phyloP scores from a whole-genome alignment of 345 rosid genomes.

The Brassica rapa region DNA sequence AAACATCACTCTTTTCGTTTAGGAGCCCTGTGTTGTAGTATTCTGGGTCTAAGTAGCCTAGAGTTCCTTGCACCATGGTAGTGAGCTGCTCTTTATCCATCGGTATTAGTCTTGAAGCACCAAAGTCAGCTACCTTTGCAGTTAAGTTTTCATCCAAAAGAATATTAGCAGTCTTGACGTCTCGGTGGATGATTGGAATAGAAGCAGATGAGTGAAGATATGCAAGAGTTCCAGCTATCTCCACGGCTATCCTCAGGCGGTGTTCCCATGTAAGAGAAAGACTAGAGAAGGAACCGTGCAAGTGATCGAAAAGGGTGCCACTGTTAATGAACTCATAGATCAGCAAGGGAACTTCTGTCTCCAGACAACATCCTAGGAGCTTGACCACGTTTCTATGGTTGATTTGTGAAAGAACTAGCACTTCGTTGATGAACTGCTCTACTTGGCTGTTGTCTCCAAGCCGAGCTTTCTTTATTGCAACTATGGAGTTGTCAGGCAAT shows the following conservation, averaged over 20 bases:
- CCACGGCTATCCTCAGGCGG: conserved; percentile 43
- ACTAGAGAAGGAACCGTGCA: conserved; percentile 21
- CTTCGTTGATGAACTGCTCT: conserved; percentile 47
- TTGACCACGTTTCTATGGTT: conserved; percentile 39
- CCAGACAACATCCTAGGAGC: not conserved
- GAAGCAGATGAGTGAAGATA: conserved; percentile 47
- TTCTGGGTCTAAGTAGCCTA: not conserved
- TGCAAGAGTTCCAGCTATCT: conserved; percentile 41
- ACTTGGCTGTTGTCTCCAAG: conserved; percentile 39
- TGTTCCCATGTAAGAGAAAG: conserved; percentile 34
- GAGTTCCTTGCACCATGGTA: not conserved
- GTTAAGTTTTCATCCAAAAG: conserved; percentile 39
- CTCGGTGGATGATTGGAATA: conserved; percentile 45
- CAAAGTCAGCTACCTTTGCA: conserved; percentile 4
- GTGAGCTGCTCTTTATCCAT: not conserved
- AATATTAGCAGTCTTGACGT: conserved; percentile 47
- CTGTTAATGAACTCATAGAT: not conserved
- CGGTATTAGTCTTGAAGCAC: not conserved
- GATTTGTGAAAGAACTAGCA: conserved; percentile 49
- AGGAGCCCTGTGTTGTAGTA: not conserved
- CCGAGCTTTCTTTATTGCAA: conserved; percentile 43
- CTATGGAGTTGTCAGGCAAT: conserved; percentile 21
- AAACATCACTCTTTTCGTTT: not conserved
- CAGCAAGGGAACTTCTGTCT: not conserved
- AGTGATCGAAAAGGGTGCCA: conserved; percentile 17